Conservation (phyloP, 345 rosid genomes). For the Brassica cretica region DNA sequence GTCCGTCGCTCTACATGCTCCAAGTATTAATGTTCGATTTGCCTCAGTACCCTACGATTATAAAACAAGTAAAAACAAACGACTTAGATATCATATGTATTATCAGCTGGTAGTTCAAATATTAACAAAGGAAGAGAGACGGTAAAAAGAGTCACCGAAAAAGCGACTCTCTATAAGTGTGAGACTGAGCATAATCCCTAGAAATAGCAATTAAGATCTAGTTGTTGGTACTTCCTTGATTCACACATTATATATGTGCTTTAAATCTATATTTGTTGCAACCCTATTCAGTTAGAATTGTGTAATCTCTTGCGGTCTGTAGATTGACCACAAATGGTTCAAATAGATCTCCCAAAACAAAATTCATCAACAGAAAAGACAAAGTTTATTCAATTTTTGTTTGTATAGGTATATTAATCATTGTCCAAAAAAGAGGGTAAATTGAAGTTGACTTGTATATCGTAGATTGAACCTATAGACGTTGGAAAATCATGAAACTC, state of each 20-base stretch:
- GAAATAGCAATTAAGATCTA: background rate
- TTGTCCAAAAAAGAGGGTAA: background rate
- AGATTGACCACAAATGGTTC: background rate
- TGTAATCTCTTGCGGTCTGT: background rate
- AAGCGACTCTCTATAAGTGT: background rate
- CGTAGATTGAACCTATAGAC: background rate
- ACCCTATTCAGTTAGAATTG: background rate
- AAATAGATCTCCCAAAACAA: background rate
- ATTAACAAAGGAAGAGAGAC: background rate
- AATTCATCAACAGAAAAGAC: background rate
- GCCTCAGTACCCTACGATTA: background rate
- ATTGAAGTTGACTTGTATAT: background rate
- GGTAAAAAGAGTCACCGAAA: background rate
- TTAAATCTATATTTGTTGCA: background rate
- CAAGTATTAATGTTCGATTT: background rate
- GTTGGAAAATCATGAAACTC: slow-evolving; percentile 9
- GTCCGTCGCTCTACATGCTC: background rate
- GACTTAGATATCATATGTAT: background rate
- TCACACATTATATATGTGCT: background rate
- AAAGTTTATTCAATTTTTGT: background rate
- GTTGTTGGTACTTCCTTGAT: background rate
- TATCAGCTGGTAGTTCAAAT: background rate
- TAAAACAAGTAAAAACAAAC: background rate
- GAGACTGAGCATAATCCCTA: background rate
- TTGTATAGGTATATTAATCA: background rate